A percentile compares a stretch with the other conserved stretches of the same genome.
Conservation (phyloP, 2,329 filamentous ascomycete species). For the Fusarium duplospermum region DNA sequence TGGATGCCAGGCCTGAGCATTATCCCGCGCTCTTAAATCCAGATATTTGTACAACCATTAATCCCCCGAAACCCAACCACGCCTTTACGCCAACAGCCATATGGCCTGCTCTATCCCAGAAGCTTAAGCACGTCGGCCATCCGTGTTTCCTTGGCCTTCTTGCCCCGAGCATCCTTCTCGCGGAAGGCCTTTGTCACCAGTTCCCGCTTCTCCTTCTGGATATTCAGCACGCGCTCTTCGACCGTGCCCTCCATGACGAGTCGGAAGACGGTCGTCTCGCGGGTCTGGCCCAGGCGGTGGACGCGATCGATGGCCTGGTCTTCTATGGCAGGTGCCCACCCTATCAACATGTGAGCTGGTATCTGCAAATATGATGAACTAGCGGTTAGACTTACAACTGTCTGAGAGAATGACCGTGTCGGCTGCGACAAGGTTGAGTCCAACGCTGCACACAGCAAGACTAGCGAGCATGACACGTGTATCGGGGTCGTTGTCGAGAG, state of each 20-base stretch:
- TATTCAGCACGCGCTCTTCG: slow-evolving; percentile 82
- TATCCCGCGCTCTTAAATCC: neutral
- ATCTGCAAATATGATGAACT: neutral
- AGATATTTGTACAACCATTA: slow-evolving; percentile 6
- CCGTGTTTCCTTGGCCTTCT: slow-evolving; percentile 67
- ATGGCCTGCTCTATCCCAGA: slow-evolving; percentile 45
- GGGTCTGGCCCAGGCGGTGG: slow-evolving; percentile 84
- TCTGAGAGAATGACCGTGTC: slow-evolving; percentile 88
- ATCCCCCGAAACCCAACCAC: neutral
- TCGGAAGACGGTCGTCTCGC: slow-evolving; percentile 82
- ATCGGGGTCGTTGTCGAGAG: slow-evolving; percentile 73
- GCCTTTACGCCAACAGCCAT: neutral
- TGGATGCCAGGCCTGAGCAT: neutral
- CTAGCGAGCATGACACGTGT: slow-evolving; percentile 85
- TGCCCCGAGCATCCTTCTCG: slow-evolving; percentile 68
- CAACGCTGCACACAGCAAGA: slow-evolving; percentile 84
- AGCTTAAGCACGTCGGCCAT: slow-evolving; percentile 67
- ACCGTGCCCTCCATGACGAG: slow-evolving; percentile 84
- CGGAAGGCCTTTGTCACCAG: slow-evolving; percentile 83
- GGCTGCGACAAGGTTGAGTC: slow-evolving; percentile 86
- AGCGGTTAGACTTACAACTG: slow-evolving; percentile 64
- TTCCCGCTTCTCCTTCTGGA: slow-evolving; percentile 83
- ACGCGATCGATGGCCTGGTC: slow-evolving; percentile 92
- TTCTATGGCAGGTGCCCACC: slow-evolving; percentile 95
- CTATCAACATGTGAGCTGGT: slow-evolving; percentile 42